Conservation (phyloP, 148 eudicot genomes). For the Diospyros lotus region DNA sequence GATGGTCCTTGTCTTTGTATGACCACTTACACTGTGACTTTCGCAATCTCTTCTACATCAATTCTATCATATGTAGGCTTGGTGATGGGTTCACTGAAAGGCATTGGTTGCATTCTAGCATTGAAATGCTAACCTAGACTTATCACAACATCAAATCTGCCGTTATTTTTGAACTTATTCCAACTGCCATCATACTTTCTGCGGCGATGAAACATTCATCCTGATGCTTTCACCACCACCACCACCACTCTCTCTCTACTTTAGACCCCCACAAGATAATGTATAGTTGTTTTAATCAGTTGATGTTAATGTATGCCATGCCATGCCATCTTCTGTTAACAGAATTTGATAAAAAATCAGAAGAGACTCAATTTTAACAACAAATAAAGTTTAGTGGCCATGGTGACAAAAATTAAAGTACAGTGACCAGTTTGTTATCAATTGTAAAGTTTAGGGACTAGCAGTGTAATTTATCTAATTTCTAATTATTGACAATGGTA, state of each 20-base stretch:
- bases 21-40: conserved; percentile 55
- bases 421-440: no score
- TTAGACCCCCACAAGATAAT: no score
- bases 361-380: no score
- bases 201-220: conserved; percentile 41
- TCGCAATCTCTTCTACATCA: conserved; percentile 86
- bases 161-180: neutral
- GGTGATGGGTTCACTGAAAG: conserved; percentile 67
- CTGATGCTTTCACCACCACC: conserved; percentile 49
- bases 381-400: no score
- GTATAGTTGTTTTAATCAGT: no score
- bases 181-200: conserved; percentile 26
- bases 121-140: conserved; percentile 74
- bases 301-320: no score
- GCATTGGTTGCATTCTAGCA: conserved; percentile 80
- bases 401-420: no score
- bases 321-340: no score
- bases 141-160: conserved; percentile 50
- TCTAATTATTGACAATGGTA: no score
- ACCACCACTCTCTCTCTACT: neutral
- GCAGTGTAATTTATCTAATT: no score
- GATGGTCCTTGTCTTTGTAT: conserved; percentile 85
- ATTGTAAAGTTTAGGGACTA: no score
- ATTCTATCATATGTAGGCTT: conserved; percentile 25
- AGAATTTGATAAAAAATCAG: no score